Percentiles rank a stretch among this genome's conserved stretches.
Conservation (phyloP, 176 grass and related monocot species). For the Oryza nivara region DNA sequence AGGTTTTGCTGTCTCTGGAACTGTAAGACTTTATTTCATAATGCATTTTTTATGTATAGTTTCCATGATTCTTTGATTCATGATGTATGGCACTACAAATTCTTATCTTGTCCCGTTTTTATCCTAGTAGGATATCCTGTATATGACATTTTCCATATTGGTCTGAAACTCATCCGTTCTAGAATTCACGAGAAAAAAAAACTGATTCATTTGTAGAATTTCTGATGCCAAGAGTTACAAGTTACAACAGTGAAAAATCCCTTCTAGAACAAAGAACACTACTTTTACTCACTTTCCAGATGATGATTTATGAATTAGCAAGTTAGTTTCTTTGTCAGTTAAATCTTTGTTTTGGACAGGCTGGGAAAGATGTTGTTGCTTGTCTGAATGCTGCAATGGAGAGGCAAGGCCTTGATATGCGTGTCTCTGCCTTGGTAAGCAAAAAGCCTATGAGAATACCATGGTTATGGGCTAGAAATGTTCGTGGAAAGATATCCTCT, state of each 20-base stretch:
- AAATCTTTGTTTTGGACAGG: constrained; percentile 1
- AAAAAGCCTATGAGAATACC: background rate
- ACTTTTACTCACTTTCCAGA: background rate
- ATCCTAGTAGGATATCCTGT: background rate
- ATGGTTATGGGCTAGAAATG: background rate
- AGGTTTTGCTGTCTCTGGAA: constrained; percentile 49
- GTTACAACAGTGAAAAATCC: background rate
- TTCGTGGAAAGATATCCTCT: background rate
- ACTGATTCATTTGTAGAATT: background rate
- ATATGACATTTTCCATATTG: background rate
- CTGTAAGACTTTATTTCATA: constrained; percentile 34
- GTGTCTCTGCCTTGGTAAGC: constrained; percentile 46
- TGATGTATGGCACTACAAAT: background rate
- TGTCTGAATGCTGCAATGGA: constrained; percentile 43
- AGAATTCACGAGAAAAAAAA: too few relatives aligned
- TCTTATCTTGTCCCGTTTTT: background rate
- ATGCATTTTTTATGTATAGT: background rate
- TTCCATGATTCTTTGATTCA: background rate
- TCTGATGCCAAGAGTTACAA: background rate
- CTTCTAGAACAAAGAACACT: background rate
- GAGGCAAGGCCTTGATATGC: constrained; percentile 48
- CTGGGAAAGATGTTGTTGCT: constrained; percentile 49
- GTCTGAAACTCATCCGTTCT: background rate
- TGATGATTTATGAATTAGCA: background rate
- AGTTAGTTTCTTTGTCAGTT: background rate